Evolutionary conservation across 2,329 filamentous ascomycete genomes (phyloP).

Genomic region (Talaromyces marneffei): DNA sequence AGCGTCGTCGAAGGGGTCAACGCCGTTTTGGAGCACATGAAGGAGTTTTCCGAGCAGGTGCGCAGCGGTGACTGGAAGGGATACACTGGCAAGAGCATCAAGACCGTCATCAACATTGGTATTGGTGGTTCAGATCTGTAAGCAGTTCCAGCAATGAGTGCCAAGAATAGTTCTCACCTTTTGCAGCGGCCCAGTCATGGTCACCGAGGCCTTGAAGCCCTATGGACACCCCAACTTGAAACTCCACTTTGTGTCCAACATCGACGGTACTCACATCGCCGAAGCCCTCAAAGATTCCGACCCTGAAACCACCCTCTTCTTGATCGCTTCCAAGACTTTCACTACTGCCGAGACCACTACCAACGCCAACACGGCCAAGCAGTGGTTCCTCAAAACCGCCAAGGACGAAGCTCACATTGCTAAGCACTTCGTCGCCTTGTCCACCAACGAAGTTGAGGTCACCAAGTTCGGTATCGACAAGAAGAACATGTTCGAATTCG

Average conservation of each 20-base stretch:
- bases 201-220: slow-evolving; percentile 92
- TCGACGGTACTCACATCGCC: slow-evolving; percentile 95
- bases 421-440: slow-evolving; percentile 98
- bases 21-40: slow-evolving; percentile 90
- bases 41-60: slow-evolving; percentile 93
- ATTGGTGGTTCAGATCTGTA: slow-evolving; percentile 98
- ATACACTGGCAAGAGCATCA: slow-evolving; percentile 93
- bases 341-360: slow-evolving; percentile 96
- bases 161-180: not conserved
- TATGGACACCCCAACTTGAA: slow-evolving; percentile 82
- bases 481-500: slow-evolving; percentile 99
- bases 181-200: slow-evolving; percentile 88
- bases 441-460: slow-evolving; percentile 90
- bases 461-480: slow-evolving; percentile 98
- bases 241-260: slow-evolving; percentile 98
- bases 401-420: slow-evolving; percentile 72
- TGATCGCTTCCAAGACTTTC: slow-evolving; percentile 98
- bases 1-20: slow-evolving; percentile 94
- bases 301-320: slow-evolving; percentile 97
- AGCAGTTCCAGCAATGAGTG: slow-evolving; percentile 24
- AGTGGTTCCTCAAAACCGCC: slow-evolving; percentile 85
- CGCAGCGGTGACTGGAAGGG: slow-evolving; percentile 95
- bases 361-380: slow-evolving; percentile 95
- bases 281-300: slow-evolving; percentile 85
- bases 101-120: slow-evolving; percentile 93